Evolutionary conservation across 2,329 filamentous ascomycete genomes (phyloP), one percentile per base, ranked within the genome.

Genomic region (Hypoxylon sp.): DNA sequence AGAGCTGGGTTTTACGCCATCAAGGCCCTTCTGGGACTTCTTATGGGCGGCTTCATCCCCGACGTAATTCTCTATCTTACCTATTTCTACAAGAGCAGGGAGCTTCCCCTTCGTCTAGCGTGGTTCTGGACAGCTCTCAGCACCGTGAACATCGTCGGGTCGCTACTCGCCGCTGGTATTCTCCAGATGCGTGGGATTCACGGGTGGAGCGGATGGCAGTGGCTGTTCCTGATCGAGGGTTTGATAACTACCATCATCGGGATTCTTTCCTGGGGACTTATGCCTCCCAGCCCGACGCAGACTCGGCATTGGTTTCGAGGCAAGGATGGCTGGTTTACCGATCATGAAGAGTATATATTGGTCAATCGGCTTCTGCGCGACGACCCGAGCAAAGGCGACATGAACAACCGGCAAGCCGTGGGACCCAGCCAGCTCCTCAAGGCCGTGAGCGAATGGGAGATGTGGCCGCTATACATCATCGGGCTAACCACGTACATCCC

Each of bases 21-120:
- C 2, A 66, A 67, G 2, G 63, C 63, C 0, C 57, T 72, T 1
- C 66, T 82, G 0, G 79, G 77, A 3, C 66, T 83, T 2, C 71
- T 81, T 41, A 75, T 81, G 66, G 81, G 81, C 15, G 82, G 82
- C 0, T 87, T 87, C 56, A 86, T 87, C 38, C 82, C 83, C 0
- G 82, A 84, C 51, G 82, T 82, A 15, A 79, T 88, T 9, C 72
- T 88, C 0, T 91, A 87, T 69, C 74, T 90, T 4, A 86, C 82
- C 3, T 91, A 91, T 68, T 92, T 87, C 70, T 92, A 91, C 72
- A 91, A 83, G 34, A 82, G 82, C 0, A 78, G 78, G 42, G 89
- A 91, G 66, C 74, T 92, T 0, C 86, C 88, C 0, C 78, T 80
- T 7, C 80, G 89, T 1, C 71, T 91, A 12, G 82, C 82, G 59